Percentiles rank a stretch among this genome's conserved stretches.
Conservation (phyloP, 768 basidiomycete genomes). For the Russula brevipes region DNA sequence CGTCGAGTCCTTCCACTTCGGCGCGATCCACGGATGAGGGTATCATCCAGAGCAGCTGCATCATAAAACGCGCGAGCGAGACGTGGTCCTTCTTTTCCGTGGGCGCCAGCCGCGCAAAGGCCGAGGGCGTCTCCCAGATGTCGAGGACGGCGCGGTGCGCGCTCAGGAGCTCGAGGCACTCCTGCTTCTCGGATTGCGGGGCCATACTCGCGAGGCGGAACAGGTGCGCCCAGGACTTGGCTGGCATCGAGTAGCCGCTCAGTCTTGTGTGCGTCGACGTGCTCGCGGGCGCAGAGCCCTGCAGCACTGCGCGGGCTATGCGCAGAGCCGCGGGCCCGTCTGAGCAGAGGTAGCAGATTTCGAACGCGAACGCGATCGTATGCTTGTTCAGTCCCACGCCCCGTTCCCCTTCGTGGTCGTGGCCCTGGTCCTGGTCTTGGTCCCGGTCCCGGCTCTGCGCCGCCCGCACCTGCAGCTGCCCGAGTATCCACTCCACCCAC, state of each 20-base stretch:
- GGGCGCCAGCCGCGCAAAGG: not conserved
- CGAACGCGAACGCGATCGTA: not conserved
- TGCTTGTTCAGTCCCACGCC: not conserved
- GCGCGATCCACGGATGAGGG: not conserved
- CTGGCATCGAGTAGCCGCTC: not conserved
- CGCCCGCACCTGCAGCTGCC: not conserved
- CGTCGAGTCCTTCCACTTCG: not conserved
- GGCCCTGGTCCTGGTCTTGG: too few species aligned
- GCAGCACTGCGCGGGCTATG: not conserved
- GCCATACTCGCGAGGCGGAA: conserved; percentile 16
- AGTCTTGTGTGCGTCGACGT: too few species aligned
- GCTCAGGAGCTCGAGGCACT: conserved; percentile 19
- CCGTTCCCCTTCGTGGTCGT: too few species aligned
- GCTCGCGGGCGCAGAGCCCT: not conserved
- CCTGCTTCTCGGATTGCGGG: not conserved
- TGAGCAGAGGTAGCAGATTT: conserved; percentile 7
- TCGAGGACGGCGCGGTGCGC: conserved; percentile 1
- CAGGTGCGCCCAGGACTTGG: conserved; percentile 8
- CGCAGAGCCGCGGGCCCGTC: conserved; percentile 11
- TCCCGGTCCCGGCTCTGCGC: too few species aligned
- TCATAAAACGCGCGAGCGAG: conserved; percentile 5
- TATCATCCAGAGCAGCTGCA: not conserved
- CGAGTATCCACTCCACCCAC: conserved; percentile 15
- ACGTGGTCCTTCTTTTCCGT: conserved; percentile 15
- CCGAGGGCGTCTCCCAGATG: not conserved